A percentile compares a stretch with the other conserved stretches of the same genome.
These are phyloP conservation scores for Colletotrichum trifolii DNA, from an alignment of 2,329 filamentous ascomycete genomes.

Conservation along the genomic window DNA sequence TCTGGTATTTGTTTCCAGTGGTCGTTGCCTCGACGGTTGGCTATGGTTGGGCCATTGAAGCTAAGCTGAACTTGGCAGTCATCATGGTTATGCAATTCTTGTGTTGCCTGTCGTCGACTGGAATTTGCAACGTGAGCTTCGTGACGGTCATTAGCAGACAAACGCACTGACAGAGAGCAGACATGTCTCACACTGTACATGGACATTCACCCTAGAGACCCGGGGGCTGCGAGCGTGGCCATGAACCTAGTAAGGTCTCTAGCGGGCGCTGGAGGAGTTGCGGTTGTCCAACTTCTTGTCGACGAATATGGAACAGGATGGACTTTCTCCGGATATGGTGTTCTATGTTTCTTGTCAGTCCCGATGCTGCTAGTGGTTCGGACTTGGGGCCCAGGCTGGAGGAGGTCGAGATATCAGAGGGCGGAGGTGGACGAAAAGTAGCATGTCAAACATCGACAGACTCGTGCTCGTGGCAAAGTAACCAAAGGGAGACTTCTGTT, in stretches of 20 bases:
- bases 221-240: conserved; percentile 3
- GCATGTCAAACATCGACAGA: neutral
- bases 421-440: neutral
- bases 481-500: too few species aligned
- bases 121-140: conserved; percentile 4
- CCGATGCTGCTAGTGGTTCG: conserved; percentile 8
- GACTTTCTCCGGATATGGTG: conserved; percentile 10
- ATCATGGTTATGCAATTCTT: conserved; percentile 11
- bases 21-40: conserved; percentile 6
- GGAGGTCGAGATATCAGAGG: neutral
- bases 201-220: conserved; percentile 5
- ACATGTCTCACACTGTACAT: conserved; percentile 9
- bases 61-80: neutral
- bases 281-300: conserved; percentile 1
- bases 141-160: neutral
- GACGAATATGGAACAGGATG: conserved; percentile 1
- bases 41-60: conserved; percentile 10
- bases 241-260: conserved; percentile 7
- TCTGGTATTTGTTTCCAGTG: conserved; percentile 6
- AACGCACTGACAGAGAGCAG: neutral
- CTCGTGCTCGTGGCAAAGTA: too few species aligned
- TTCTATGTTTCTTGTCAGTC: conserved; percentile 1
- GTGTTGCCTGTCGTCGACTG: conserved; percentile 8
- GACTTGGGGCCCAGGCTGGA: neutral
- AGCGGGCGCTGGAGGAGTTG: conserved; percentile 7